Conservation (phyloP, 352 stramenopile genomes). For the Phytophthora litchii region DNA sequence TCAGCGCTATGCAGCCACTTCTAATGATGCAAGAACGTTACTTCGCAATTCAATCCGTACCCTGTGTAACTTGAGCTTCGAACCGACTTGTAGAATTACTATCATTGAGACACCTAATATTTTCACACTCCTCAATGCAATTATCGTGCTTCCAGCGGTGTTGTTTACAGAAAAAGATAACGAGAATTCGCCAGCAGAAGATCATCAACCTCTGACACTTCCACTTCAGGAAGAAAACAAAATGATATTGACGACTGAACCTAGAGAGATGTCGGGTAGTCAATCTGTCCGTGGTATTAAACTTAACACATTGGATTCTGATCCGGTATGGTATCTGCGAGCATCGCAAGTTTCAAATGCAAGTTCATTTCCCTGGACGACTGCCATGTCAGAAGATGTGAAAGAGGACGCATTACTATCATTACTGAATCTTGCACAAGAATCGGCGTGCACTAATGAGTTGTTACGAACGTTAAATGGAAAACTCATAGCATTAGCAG, state of each 20-base stretch:
- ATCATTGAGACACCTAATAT: slow-evolving; percentile 69
- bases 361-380: slow-evolving; percentile 30
- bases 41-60: slow-evolving; percentile 64
- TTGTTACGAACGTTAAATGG: slow-evolving; percentile 64
- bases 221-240: slow-evolving; percentile 4
- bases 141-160: slow-evolving; percentile 34
- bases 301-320: slow-evolving; percentile 1
- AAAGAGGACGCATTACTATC: slow-evolving; percentile 71
- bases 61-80: slow-evolving; percentile 71
- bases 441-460: slow-evolving; percentile 50
- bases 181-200: not conserved
- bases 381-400: slow-evolving; percentile 47
- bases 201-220: not conserved
- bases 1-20: slow-evolving; percentile 25
- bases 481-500: slow-evolving; percentile 50
- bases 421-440: slow-evolving; percentile 68
- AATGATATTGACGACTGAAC: slow-evolving; percentile 13
- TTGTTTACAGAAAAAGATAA: slow-evolving; percentile 4
- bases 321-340: slow-evolving; percentile 26
- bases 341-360: slow-evolving; percentile 7
- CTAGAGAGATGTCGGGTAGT: not conserved
- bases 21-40: slow-evolving; percentile 37
- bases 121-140: slow-evolving; percentile 50
- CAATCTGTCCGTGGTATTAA: not conserved
- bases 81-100: slow-evolving; percentile 45